These are phyloP conservation scores for Excoecaria cochinchinensis DNA, from an alignment of 345 rosid species.

Conservation along the genomic window DNA sequence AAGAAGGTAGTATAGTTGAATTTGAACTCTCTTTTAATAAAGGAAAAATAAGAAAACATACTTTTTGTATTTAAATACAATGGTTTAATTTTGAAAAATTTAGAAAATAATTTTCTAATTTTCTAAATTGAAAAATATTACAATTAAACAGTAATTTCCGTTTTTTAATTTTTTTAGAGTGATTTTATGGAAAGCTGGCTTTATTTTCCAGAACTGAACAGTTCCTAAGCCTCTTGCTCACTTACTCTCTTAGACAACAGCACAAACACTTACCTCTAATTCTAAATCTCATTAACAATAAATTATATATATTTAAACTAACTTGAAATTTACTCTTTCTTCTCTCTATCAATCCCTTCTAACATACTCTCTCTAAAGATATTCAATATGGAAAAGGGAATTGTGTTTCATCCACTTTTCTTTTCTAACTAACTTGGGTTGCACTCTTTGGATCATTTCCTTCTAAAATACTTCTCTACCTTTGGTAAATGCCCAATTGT, in stretches of 20 bases:
- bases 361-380: slow-evolving; percentile 21
- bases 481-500: background rate
- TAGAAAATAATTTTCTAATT: too few relatives aligned
- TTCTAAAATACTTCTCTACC: slow-evolving; percentile 28
- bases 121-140: too few relatives aligned
- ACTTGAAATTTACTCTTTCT: slow-evolving; percentile 44
- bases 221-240: slow-evolving; percentile 15
- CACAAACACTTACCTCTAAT: background rate
- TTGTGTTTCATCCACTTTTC: slow-evolving; percentile 4
- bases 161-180: too few relatives aligned
- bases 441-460: slow-evolving; percentile 51
- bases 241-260: background rate
- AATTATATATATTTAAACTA: slow-evolving; percentile 15
- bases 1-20: too few relatives aligned
- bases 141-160: too few relatives aligned
- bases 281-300: background rate
- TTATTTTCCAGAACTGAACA: too few relatives aligned
- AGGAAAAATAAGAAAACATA: too few relatives aligned
- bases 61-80: too few relatives aligned
- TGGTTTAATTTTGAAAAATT: too few relatives aligned
- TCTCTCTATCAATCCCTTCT: slow-evolving; percentile 38
- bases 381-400: background rate
- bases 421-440: slow-evolving; percentile 36
- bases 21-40: too few relatives aligned
- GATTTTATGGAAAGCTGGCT: too few relatives aligned